Conservation (phyloP, 139 green algal genomes). For the Zygnema circumcarinatum region DNA sequence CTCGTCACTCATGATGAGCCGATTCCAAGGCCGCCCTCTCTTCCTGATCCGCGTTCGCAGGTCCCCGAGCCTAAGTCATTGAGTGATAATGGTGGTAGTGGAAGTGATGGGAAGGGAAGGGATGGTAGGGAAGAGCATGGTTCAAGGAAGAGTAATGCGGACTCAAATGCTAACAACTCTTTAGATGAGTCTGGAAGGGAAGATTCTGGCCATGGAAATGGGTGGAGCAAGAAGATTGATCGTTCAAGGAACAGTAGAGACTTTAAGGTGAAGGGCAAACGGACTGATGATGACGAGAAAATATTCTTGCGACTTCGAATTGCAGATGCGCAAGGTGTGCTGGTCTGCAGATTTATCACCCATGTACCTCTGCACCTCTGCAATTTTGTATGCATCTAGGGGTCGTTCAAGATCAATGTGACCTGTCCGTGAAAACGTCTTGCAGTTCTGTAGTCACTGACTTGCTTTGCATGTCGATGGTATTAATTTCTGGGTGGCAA, state of each 20-base stretch:
- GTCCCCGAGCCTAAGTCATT: neutral
- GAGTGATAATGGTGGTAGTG: neutral
- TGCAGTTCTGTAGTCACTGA: too few relatives aligned
- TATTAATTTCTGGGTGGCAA: too few relatives aligned
- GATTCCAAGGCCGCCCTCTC: neutral
- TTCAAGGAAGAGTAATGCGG: neutral
- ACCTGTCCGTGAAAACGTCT: neutral
- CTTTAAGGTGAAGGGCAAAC: conserved; percentile 58
- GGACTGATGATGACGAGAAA: conserved; percentile 37
- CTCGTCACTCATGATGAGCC: conserved; percentile 27
- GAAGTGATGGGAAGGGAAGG: neutral
- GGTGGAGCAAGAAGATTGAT: neutral
- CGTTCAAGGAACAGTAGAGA: neutral
- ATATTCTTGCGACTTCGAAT: conserved; percentile 50
- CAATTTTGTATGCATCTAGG: neutral
- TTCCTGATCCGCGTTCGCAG: conserved; percentile 16
- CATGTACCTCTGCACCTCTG: neutral
- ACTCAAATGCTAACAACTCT: neutral
- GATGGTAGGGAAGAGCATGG: conserved; percentile 2
- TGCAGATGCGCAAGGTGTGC: conserved; percentile 44
- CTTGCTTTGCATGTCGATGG: too few relatives aligned
- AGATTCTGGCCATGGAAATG: neutral
- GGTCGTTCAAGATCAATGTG: neutral
- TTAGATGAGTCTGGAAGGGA: neutral
- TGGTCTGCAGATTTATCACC: neutral